A percentile compares a stretch with the other conserved stretches of the same genome.
Evolutionary conservation across 108 stramenopile species (phyloP).

Genomic region (Nitzschia sp.): DNA sequence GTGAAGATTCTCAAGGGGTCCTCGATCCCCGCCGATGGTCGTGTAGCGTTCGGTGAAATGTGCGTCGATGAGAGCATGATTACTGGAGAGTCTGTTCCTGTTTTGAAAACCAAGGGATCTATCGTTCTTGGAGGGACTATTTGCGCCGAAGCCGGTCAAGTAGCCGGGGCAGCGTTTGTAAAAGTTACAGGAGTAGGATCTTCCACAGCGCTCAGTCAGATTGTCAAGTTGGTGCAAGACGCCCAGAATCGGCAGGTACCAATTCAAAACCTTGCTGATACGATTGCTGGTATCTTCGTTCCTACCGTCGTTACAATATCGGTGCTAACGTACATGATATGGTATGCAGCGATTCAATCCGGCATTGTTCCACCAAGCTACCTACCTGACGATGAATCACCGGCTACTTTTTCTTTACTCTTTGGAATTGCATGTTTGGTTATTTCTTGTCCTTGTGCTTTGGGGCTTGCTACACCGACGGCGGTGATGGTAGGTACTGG

Average conservation of each 20-base stretch:
- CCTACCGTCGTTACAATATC: conserved; percentile 80
- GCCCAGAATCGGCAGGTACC: conserved; percentile 95
- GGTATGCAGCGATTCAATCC: conserved; percentile 49
- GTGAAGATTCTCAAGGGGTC: conserved; percentile 75
- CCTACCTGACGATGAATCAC: conserved; percentile 36
- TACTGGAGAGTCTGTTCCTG: conserved; percentile 91
- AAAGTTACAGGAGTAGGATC: conserved; percentile 78
- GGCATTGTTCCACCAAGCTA: conserved; percentile 24
- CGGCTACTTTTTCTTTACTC: conserved; percentile 40
- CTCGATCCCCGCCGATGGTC: conserved; percentile 80
- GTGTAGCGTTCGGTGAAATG: conserved; percentile 69
- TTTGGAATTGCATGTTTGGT: conserved; percentile 90
- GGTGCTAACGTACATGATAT: conserved; percentile 65
- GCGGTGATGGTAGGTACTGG: conserved; percentile 86
- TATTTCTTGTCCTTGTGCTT: conserved; percentile 95
- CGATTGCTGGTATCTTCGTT: conserved; percentile 88
- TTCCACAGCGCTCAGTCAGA: conserved; percentile 75
- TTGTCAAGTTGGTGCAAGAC: conserved; percentile 90
- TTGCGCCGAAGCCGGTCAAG: conserved; percentile 36
- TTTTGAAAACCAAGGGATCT: conserved; percentile 70
- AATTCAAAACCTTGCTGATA: conserved; percentile 92
- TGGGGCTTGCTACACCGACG: conserved; percentile 99
- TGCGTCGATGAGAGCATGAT: conserved; percentile 91
- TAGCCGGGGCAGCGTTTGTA: conserved; percentile 47
- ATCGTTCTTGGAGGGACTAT: conserved; percentile 73